Conservation (phyloP, 176 grass and related monocot genomes). For the Otatea glauca region DNA sequence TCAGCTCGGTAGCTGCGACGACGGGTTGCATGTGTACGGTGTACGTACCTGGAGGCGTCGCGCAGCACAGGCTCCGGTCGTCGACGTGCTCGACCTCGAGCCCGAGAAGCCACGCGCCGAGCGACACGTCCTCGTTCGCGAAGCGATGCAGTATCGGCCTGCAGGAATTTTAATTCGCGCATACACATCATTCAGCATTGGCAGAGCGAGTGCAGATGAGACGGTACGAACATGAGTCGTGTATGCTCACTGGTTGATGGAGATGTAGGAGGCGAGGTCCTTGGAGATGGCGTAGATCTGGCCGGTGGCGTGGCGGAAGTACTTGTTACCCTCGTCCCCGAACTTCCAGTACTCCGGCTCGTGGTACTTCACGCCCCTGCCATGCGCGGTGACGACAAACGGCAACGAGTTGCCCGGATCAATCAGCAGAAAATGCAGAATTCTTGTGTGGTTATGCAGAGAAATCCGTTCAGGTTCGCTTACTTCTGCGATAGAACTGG, state of each 20-base stretch:
- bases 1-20: neutral
- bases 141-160: conserved; percentile 83
- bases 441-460: neutral
- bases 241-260: conserved; percentile 66
- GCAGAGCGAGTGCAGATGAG: no score
- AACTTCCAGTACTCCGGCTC: conserved; percentile 91
- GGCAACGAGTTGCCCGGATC: neutral
- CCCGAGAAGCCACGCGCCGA: conserved; percentile 82
- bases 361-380: conserved; percentile 69
- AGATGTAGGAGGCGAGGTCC: conserved; percentile 86
- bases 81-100: conserved; percentile 86
- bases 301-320: conserved; percentile 79
- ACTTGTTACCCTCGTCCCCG: conserved; percentile 78
- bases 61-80: conserved; percentile 82
- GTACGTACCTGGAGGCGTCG: conserved; percentile 68
- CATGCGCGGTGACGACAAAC: neutral
- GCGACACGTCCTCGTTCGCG: conserved; percentile 86
- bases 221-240: neutral
- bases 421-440: neutral
- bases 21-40: no score
- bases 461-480: neutral
- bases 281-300: conserved; percentile 80
- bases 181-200: no score
- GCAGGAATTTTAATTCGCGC: neutral
- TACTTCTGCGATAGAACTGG: conserved; percentile 81